Evolutionary conservation across 225 moss, liverwort and hornwort species (phyloP).

Genomic region (Pseudoscleropodium purum): DNA sequence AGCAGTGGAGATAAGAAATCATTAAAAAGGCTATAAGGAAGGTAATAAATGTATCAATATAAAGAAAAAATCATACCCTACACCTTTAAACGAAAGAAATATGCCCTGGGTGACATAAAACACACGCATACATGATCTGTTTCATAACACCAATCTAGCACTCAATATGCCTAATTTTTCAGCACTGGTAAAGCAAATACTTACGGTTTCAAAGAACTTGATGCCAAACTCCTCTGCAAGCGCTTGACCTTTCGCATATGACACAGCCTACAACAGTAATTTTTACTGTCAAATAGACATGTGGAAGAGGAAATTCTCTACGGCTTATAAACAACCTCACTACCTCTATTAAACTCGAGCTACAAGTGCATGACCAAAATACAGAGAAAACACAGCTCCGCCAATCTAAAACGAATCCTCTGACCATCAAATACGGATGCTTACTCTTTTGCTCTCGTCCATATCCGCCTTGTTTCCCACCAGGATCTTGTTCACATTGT

Average conservation of each 20-base stretch:
- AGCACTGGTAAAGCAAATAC: not conserved
- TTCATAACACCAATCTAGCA: not conserved
- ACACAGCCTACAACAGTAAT: constrained; percentile 46
- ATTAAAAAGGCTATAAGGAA: not conserved
- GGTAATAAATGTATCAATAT: not conserved
- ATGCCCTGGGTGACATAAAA: not conserved
- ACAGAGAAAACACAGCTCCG: not conserved
- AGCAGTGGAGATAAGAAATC: not conserved
- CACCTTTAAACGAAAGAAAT: not conserved
- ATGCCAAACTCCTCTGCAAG: constrained; percentile 92
- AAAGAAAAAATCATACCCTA: not conserved
- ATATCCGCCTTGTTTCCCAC: constrained; percentile 98
- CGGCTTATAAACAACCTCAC: not conserved
- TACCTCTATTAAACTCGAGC: not conserved
- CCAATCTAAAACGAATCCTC: not conserved
- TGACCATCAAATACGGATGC: not conserved
- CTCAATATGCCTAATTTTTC: not conserved
- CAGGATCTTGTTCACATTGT: constrained; percentile 85
- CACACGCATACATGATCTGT: not conserved
- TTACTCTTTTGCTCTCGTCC: constrained; percentile 96
- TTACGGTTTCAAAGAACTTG: constrained; percentile 94
- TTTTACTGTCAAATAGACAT: not conserved
- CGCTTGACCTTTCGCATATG: constrained; percentile 76
- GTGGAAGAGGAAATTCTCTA: not conserved
- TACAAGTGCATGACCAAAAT: not conserved